Evolutionary conservation across 495 filamentous ascomycete genomes (phyloP).

Genomic region (Neurospora discreta): DNA sequence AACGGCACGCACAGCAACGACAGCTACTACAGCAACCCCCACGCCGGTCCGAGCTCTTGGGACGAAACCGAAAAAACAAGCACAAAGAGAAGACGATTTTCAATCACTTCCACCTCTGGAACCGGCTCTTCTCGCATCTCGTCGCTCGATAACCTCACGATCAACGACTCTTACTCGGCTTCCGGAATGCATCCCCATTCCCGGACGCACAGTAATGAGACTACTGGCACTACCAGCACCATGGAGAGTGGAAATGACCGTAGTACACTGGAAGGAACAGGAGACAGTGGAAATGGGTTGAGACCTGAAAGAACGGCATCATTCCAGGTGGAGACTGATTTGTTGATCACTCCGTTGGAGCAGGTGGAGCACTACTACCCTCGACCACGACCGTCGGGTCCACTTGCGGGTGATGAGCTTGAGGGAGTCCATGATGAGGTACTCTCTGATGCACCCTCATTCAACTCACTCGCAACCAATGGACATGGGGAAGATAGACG

Average conservation of each 20-base stretch:
- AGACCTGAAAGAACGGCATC: background rate
- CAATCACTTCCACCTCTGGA: background rate
- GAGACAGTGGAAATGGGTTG: background rate
- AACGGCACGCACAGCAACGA: background rate
- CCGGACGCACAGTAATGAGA: background rate
- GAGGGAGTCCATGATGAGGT: no score
- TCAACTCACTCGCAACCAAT: background rate
- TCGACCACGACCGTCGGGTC: no score
- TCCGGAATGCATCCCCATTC: background rate
- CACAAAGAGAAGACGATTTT: background rate
- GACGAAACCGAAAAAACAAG: background rate
- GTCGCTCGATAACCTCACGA: background rate
- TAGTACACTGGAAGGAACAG: background rate
- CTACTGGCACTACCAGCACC: background rate
- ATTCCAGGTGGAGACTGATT: background rate
- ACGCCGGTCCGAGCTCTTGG: background rate
- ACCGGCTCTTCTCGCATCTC: background rate
- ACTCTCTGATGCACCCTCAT: no score
- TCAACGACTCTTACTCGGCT: background rate
- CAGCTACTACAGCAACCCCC: background rate
- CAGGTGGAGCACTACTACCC: no score
- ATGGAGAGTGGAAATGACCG: background rate
- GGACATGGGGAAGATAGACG: background rate
- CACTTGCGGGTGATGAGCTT: no score
- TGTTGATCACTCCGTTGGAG: background rate